Evolutionary conservation across 805 yeast genomes (phyloP).

Genomic region (Ogataea nakhonphanomensis): DNA sequence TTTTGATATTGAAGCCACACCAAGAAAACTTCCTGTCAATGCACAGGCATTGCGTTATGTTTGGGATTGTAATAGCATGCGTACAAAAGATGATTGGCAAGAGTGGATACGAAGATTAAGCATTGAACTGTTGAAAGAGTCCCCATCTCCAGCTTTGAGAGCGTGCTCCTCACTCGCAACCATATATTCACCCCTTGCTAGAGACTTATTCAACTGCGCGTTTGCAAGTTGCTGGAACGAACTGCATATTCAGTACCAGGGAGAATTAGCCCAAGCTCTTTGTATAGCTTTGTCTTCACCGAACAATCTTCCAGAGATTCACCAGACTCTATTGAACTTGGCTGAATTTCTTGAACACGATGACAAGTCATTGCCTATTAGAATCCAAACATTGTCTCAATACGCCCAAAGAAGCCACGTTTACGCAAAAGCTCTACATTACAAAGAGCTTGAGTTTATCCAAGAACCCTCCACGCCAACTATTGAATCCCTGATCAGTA

Average conservation of each 20-base stretch:
- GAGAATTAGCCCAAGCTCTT: conserved; percentile 79
- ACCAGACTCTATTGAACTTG: conserved; percentile 81
- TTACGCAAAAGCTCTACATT: conserved; percentile 94
- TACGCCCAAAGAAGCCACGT: conserved; percentile 96
- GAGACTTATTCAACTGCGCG: conserved; percentile 88
- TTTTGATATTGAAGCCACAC: conserved; percentile 61
- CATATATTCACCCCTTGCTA: conserved; percentile 82
- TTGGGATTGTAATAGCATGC: conserved; percentile 88
- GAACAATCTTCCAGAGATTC: conserved; percentile 92
- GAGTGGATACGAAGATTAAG: conserved; percentile 92
- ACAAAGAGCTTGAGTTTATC: conserved; percentile 90
- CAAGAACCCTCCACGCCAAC: conserved; percentile 91
- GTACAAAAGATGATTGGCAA: conserved; percentile 95
- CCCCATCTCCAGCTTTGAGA: conserved; percentile 90
- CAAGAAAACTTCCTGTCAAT: conserved; percentile 70
- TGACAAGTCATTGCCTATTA: conserved; percentile 88
- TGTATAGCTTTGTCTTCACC: conserved; percentile 87
- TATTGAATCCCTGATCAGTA: conserved; percentile 85
- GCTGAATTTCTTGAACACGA: conserved; percentile 98
- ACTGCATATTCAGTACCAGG: conserved; percentile 82
- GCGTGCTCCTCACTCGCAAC: conserved; percentile 91
- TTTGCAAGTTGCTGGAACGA: conserved; percentile 97
- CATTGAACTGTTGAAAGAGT: conserved; percentile 81
- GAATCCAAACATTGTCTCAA: conserved; percentile 84
- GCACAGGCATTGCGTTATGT: conserved; percentile 66